Base-by-base conservation (phyloP, 768 basidiomycete species). In the Mycena haematopus region DNA sequence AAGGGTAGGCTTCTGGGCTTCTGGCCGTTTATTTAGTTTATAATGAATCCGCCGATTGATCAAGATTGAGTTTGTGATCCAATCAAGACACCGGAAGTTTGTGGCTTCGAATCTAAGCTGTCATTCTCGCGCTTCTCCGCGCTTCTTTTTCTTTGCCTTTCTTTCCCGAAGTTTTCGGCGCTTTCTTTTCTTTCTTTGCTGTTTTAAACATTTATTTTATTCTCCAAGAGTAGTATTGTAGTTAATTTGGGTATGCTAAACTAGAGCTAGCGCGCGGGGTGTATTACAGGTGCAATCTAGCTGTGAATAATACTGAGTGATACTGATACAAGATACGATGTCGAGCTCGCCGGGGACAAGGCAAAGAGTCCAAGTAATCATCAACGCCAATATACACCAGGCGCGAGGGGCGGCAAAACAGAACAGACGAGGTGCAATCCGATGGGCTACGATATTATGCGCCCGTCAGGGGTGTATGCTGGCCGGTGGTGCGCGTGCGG, bases 241-340 rank as follows among this genome's bases (percentile, higher is more conserved):
- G 51, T 58, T 66, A 62, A 44, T 56, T 55, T 17, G 60, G 65
- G 65, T 66, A 66, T 62, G 60, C 52, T 66, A 66, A 52, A 52
- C 50, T 52, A 49, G 51, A 51, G 56, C 52, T 56, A 45, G 44
- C 44, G 5, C 9, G 44, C 15, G 27, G 15, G 35, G 36, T 57
- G 47, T 66, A 38, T 38, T 38, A 62, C 56, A 50, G 29, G 59
- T 65, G 60, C 64, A 45, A 65, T 65, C 64, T 65, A 65, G 60
- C 38, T 46, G 38, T 52, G 44, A 56, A 38, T 52, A 62, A 52
- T 62, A 58, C 35, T 58, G 31, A 36, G 31, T 36, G 44, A 29
- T 61, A 55, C 40, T 58, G 56, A 58, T 66, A 66, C 65, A 65
- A 17, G 27, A 11, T 33, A 8, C 29, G 25, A n/a, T 21, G 45